Evolutionary conservation across 148 eudicot species (phyloP), one percentile per base, ranked within the genome.

Genomic region (Amaranthus hypochondriacus): DNA sequence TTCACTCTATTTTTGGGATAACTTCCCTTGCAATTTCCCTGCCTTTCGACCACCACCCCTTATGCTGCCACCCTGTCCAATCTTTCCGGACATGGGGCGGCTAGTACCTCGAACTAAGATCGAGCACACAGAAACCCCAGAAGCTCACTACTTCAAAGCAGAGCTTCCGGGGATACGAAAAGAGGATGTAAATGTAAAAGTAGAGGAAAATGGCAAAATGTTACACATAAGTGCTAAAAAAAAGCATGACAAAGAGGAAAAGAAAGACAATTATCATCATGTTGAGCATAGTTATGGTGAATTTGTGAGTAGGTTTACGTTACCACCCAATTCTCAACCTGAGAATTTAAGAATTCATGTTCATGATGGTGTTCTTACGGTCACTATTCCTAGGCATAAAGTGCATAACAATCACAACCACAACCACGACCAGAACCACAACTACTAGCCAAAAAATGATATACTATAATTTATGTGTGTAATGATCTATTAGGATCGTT

Each of bases 181-280:
- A 21, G 87, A 81, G 77, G 87, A 84, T 18, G 84, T 84, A n/a
- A 73, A 59, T 13, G 84, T 84, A 55, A 71, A 81, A 53, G 72
- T 84, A 3, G 82, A 76, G 7, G 76, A 75, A 3, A 76, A 76
- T 9, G 82, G 73, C 1, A 58, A 75, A 15, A 66, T 81, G 44
- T 76, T 84, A 6, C 78, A 76, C 15, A 64, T 84, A 50, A 78
- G 82, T 46, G 87, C 82, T 4, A 79, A 84, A 72, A 73, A 59
- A 50, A 73, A 13, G 60, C 81, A 72, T 54, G 76, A 73, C 48
- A 61, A 71, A 21, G 87, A 81, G 60, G 87, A 84, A 69, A 81
- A 84, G 59, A 58, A 63, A 3, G 80, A 84, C 39, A 78, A 39
- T 4, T 81, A 77, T 75, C 84, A 76, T 66, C 74, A 75, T 9